A percentile compares a stretch with the other conserved stretches of the same genome.
Conservation (phyloP, 225 moss, liverwort and hornwort species). For the Marchantia paleacea region DNA sequence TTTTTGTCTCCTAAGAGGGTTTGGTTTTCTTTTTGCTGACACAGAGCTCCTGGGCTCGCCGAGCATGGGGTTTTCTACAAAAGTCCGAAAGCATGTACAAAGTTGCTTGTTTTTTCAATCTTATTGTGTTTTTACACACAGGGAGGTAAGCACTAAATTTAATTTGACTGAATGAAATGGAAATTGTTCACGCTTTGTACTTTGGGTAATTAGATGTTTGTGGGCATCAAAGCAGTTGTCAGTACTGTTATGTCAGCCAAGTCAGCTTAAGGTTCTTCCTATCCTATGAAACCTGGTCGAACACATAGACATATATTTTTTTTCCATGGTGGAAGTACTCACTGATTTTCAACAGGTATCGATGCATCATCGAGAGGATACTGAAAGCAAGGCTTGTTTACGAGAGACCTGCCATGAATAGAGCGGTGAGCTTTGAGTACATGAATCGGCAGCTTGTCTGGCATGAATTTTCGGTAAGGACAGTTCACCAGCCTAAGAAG, state of each 20-base stretch:
- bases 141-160: constrained; percentile 54
- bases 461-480: constrained; percentile 87
- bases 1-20: background rate
- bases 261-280: too few relatives aligned
- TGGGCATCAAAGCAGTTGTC: too few relatives aligned
- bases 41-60: constrained; percentile 94
- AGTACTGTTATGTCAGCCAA: too few relatives aligned
- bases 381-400: constrained; percentile 82
- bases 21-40: constrained; percentile 20
- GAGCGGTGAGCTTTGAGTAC: constrained; percentile 96
- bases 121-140: constrained; percentile 74
- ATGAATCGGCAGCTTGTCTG: constrained; percentile 99
- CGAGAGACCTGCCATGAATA: constrained; percentile 74
- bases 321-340: background rate
- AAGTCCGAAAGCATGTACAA: constrained; percentile 83
- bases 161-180: background rate
- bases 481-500: background rate
- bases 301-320: too few relatives aligned
- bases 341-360: constrained; percentile 58
- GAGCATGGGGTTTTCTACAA: constrained; percentile 79
- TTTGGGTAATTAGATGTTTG: too few relatives aligned
- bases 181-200: background rate
- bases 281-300: too few relatives aligned
- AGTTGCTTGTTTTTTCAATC: constrained; percentile 80
- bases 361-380: constrained; percentile 76